Evolutionary conservation across 164 flowering plant species (phyloP).

Genomic region (Dillenia suffruticosa): DNA sequence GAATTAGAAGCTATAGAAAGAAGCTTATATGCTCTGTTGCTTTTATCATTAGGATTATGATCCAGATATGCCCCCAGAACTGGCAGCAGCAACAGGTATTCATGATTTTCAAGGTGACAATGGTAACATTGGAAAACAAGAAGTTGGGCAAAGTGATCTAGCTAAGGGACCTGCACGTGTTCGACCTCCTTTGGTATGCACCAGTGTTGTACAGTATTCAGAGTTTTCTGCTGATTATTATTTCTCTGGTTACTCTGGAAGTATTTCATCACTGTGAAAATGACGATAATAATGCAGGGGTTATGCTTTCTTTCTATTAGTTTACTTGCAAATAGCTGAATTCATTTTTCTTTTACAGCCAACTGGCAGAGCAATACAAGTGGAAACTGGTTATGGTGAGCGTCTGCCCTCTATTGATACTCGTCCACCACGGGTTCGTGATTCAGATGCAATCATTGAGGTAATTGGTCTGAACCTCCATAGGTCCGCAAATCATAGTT

Average conservation of each 20-base stretch:
- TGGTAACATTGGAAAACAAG: conserved; percentile 42
- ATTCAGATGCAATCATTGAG: conserved; percentile 92
- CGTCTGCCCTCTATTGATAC: conserved; percentile 59
- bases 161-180: conserved; percentile 40
- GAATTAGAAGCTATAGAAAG: not conserved
- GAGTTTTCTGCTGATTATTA: too few species aligned
- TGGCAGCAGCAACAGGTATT: conserved; percentile 85
- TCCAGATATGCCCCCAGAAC: conserved; percentile 98
- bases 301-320: not conserved
- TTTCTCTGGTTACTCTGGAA: not conserved
- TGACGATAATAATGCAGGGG: not conserved
- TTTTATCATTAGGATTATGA: conserved; percentile 72
- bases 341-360: conserved; percentile 48
- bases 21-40: not conserved
- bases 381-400: conserved; percentile 50
- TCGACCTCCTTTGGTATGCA: conserved; percentile 71
- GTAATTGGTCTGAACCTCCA: conserved; percentile 21
- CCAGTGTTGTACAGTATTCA: not conserved
- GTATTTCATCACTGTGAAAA: not conserved
- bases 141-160: conserved; percentile 49
- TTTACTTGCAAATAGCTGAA: conserved; percentile 1
- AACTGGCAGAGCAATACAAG: conserved; percentile 80
- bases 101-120: conserved; percentile 59
- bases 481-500: too few species aligned
- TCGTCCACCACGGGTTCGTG: conserved; percentile 46